Percentiles rank a stretch among this genome's conserved stretches.
Evolutionary conservation across 495 filamentous ascomycete genomes (phyloP).

Genomic region (Penicillium flavigenum): DNA sequence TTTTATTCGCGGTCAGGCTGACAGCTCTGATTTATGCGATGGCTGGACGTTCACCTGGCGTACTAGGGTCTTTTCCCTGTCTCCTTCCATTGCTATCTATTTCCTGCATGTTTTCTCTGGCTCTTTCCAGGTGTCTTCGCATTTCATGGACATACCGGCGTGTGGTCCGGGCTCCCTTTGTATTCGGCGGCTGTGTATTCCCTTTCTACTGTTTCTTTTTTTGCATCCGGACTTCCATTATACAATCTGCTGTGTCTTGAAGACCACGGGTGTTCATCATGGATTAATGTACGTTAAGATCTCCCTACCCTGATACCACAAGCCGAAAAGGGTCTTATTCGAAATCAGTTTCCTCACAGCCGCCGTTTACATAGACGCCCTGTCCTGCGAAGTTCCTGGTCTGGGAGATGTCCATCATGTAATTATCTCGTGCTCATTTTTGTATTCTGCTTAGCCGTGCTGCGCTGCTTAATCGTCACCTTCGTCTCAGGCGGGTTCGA

Average conservation of each 20-base stretch:
- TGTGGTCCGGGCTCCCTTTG: constrained; percentile 31
- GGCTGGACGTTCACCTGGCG: constrained; percentile 40
- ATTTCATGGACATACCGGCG: constrained; percentile 35
- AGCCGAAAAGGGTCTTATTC: constrained; percentile 49
- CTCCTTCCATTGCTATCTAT: constrained; percentile 8
- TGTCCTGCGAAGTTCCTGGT: constrained; percentile 38
- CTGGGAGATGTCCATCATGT: constrained; percentile 33
- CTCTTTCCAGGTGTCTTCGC: constrained; percentile 33
- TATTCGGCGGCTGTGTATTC: constrained; percentile 36
- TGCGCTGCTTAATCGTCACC: constrained; percentile 10
- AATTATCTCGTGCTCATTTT: constrained; percentile 36
- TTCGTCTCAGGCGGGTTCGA: constrained; percentile 13
- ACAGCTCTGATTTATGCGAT: constrained; percentile 34
- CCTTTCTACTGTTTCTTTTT: constrained; percentile 24
- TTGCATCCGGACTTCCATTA: constrained; percentile 41
- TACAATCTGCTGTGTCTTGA: constrained; percentile 39
- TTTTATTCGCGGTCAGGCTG: constrained; percentile 30
- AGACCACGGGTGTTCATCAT: constrained; percentile 63
- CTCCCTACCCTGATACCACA: constrained; percentile 54
- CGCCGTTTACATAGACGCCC: constrained; percentile 46
- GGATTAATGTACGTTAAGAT: constrained; percentile 79
- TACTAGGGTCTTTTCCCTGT: constrained; percentile 29
- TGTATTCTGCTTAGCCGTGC: constrained; percentile 29
- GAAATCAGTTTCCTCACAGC: constrained; percentile 56
- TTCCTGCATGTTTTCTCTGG: constrained; percentile 29